Base-by-base conservation (phyloP, 2,329 filamentous ascomycete genomes). In the Aspergillus puulaauensis region DNA sequence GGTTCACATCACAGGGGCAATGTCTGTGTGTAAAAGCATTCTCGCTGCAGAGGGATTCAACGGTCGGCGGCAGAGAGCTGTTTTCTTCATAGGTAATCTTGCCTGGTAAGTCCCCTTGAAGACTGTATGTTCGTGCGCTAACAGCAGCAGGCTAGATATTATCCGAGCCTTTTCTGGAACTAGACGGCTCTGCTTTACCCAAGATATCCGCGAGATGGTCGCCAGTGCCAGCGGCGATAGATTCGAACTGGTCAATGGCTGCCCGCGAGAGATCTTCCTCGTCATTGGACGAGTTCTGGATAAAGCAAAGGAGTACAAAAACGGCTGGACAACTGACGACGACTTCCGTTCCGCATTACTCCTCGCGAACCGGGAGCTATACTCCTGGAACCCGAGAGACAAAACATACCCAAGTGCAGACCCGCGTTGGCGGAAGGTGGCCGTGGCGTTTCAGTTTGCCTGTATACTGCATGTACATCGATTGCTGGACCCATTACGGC, bases 161-260 rank as follows among this genome's bases (percentile, higher is more conserved):
- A 67, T 71, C 31, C 68, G 69, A 6, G 65, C 66, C 7, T 67
- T 70, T 45, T 59, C 69, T 35, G 62, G 63, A 3, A 60, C 69
- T 2, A 64, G 63, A 31, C 54, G 68, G 40, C 57, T 71, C 6
- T 71, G 68, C 50, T 71, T 71, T 41, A 63, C 68, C 5, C 65
- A 65, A 19, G 59, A 67, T 5, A 62, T 71, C 27, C 66, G 68
- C 4, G 61, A 67, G 47, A 63, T 66, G 23, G 57, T 71, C 2
- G 56, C 68, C 12, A 66, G 55, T 35, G 52, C 67, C 9, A 63
- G 66, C 24, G 63, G 68, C 39, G 44, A 63, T 8, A 64, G 59
- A 37, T 71, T 71, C 14, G 69, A 71, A 51, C 58, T 63, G 33
- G 68, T 71, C 7, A 71, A 71, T 33, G 69, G 68, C 8, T 70